Evolutionary conservation across 2,329 filamentous ascomycete genomes (phyloP).

Genomic region (Xylaria sp.): DNA sequence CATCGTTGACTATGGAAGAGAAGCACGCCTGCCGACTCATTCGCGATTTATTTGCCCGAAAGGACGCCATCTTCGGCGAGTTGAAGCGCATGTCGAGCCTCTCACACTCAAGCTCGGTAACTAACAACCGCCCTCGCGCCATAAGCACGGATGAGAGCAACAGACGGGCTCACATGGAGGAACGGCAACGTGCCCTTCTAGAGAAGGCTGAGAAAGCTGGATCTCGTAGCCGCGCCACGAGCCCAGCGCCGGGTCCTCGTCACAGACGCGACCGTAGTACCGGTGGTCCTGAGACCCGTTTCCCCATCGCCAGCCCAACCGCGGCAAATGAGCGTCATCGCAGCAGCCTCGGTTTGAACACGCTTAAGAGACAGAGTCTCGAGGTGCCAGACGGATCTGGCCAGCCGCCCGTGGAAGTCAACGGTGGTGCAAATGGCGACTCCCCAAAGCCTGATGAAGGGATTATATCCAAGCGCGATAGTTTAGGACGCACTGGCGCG

Average conservation of each 20-base stretch:
- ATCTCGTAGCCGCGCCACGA: slow-evolving; percentile 71
- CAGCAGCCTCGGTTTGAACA: slow-evolving; percentile 49
- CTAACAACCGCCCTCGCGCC: slow-evolving; percentile 72
- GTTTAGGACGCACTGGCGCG: slow-evolving; percentile 59
- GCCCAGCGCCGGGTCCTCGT: slow-evolving; percentile 67
- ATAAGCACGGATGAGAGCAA: slow-evolving; percentile 97
- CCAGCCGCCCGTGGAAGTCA: slow-evolving; percentile 47
- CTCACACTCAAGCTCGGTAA: slow-evolving; percentile 65
- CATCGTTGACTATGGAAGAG: slow-evolving; percentile 92
- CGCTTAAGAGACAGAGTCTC: slow-evolving; percentile 70
- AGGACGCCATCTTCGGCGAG: slow-evolving; percentile 93
- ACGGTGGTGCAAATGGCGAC: slow-evolving; percentile 50
- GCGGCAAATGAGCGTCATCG: slow-evolving; percentile 58
- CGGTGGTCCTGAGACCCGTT: slow-evolving; percentile 75
- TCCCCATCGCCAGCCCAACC: slow-evolving; percentile 77
- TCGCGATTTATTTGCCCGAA: slow-evolving; percentile 89
- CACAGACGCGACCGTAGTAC: slow-evolving; percentile 84
- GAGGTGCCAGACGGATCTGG: slow-evolving; percentile 75
- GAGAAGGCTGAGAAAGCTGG: slow-evolving; percentile 68
- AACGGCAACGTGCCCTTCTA: slow-evolving; percentile 82
- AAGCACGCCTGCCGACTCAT: slow-evolving; percentile 90
- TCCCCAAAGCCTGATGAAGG: slow-evolving; percentile 54
- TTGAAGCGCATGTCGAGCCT: slow-evolving; percentile 86
- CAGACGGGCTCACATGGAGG: slow-evolving; percentile 91
- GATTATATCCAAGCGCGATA: slow-evolving; percentile 64